Conservation (phyloP, 345 rosid species). For the Camelina laxa region DNA sequence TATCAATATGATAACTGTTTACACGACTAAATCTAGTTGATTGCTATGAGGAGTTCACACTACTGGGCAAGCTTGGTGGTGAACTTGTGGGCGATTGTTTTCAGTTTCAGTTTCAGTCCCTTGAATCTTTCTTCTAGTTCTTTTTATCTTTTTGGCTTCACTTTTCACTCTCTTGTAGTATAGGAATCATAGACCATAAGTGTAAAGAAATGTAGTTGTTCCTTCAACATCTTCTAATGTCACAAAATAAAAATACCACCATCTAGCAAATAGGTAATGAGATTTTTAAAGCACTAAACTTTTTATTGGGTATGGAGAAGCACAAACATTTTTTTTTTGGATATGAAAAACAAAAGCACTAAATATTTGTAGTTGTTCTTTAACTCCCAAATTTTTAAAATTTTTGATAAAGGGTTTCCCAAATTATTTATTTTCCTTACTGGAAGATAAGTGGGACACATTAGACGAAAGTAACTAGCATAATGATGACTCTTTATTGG, state of each 20-base stretch:
- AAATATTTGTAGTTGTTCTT: not conserved
- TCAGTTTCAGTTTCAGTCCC: not conserved
- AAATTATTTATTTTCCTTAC: not conserved
- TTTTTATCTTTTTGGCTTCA: slow-evolving; percentile 1
- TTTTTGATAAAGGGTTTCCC: not conserved
- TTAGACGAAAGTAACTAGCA: not conserved
- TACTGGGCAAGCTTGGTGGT: slow-evolving; percentile 30
- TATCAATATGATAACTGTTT: slow-evolving; percentile 12
- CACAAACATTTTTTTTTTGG: not conserved
- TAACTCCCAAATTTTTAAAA: not conserved
- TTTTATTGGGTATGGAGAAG: too few species aligned
- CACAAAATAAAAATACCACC: too few species aligned
- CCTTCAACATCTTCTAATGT: not conserved
- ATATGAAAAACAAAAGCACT: not conserved
- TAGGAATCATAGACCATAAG: not conserved
- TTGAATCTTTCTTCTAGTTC: not conserved
- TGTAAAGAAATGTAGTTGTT: not conserved
- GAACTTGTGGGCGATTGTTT: not conserved
- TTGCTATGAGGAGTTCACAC: slow-evolving; percentile 12
- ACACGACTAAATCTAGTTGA: slow-evolving; percentile 20
- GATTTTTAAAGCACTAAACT: not conserved
- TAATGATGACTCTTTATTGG: not conserved
- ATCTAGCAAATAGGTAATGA: too few species aligned
- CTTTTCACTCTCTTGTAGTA: not conserved
- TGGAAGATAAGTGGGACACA: slow-evolving; percentile 11